phyloP scores from a whole-genome alignment of 441 rosid genomes.

The Mallotus japonicus region DNA sequence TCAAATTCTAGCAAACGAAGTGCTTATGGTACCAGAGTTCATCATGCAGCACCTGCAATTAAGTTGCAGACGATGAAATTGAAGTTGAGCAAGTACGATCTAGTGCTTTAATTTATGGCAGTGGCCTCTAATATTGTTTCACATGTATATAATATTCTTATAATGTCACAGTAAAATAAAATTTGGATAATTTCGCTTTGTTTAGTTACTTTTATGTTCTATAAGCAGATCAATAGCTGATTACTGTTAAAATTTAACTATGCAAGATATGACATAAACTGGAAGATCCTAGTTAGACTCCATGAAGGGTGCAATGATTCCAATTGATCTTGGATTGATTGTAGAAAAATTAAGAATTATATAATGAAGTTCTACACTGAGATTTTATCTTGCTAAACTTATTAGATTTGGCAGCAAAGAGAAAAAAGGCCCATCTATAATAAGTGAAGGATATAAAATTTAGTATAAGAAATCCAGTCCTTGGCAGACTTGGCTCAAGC shows the following conservation, averaged over 20 bases:
- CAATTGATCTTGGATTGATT: no score
- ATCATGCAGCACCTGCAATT: conserved; percentile 95
- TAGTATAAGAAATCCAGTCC: neutral
- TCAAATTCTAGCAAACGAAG: conserved; percentile 73
- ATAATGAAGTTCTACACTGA: no score
- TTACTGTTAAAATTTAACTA: neutral
- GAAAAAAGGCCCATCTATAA: neutral
- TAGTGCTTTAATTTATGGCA: neutral
- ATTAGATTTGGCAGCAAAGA: no score
- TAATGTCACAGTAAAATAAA: neutral
- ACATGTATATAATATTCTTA: neutral
- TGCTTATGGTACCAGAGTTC: conserved; percentile 72
- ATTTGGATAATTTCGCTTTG: neutral
- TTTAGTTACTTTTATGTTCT: neutral
- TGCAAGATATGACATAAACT: neutral
- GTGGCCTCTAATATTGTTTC: neutral
- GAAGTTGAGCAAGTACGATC: conserved; percentile 95
- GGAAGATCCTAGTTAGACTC: neutral
- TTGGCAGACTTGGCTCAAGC: neutral
- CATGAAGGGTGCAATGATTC: no score
- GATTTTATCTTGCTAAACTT: no score
- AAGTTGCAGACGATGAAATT: conserved; percentile 91
- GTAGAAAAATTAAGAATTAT: no score
- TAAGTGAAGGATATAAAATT: neutral
- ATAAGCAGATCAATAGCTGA: neutral